Evolutionary conservation across 2,329 filamentous ascomycete species (phyloP), one percentile per base, ranked within the genome.

Genomic region (Colletotrichum sansevieriae): DNA sequence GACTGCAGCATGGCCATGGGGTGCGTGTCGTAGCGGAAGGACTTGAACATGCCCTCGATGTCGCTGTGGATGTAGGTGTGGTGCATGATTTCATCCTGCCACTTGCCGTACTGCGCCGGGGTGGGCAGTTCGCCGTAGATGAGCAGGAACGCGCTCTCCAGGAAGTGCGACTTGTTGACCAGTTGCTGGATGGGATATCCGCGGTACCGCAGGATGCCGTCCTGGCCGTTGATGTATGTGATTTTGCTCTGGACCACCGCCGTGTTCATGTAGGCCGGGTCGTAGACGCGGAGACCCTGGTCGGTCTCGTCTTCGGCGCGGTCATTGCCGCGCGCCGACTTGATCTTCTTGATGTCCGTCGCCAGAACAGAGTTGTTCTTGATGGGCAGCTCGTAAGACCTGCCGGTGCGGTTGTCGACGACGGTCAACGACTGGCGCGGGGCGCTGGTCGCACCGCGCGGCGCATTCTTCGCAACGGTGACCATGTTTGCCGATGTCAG

Each of bases 211-310:
- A 87, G 77, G 51, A 84, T 83, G 41, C 84, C 84, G 22, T 85
- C 82, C 66, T 79, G 80, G 41, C 84, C 84, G 73, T 86, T 85
- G 74, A 85, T 85, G 77, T 85, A 85, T 33, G 83, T 85, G 73
- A 86, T 86, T 56, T 76, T 79, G 72, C 81, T 83, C 76, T 83
- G 76, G 20, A 85, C 80, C 2, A 84, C 84, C 18, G 83, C 83
- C 2, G 84, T 85, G 78, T 85, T 86, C 80, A 85, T 83, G 76
- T 84, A 86, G 3, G 81, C 84, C n/a, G 83, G 83, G 74, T 85
- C 84, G 63, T 79, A 85, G 41, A 86, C 78, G 22, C 83, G 75
- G n/a, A 86, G 80, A 11, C 84, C 84, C 71, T 85, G 83, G 10
- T 77, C 78, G 3, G 81, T 83, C 76, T 84, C 83, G 74, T 84